Base-by-base conservation (phyloP, 176 grass and related monocot genomes). In the Raddia distichophylla region DNA sequence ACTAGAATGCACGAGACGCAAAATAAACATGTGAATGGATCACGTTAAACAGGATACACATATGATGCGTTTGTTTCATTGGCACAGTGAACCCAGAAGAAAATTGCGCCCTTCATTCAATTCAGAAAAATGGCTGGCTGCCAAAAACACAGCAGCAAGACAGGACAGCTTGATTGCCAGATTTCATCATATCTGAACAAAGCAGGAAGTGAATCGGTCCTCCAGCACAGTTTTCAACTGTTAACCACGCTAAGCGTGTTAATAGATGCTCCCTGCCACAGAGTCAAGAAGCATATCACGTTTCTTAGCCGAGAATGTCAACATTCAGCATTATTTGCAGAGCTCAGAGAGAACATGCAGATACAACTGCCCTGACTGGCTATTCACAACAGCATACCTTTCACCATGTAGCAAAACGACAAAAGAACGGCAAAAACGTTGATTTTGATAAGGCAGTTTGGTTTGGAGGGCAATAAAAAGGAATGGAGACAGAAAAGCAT, bases 321-420 rank as follows among this genome's bases (percentile, higher is more conserved):
- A 77, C 47, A 69, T 10, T 62, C 84, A 60, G 8, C 15, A 80
- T 59, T 74, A 42, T 67, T 66, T 74, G 69, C 4, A 66, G 20
- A 0, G 76, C 43, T 40, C 47, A 56, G 16, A 47, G 17, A 3
- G 55, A 58, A 27, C 5, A 52, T n/a, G 32, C 8, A 33, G 43
- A n/a, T 46, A 46, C 42, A 75, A 10, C 51, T 55, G 2, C 19
- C 15, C 32, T 22, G 40, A 20, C 54, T 60, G 44, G 42, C 60
- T 80, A n/a, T 74, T 80, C 76, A 74, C 69, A 32, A 16, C 69
- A 46, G 3, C 10, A 65, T 14, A 64, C 19, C n/a, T 13, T 53
- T n/a, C 71, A 69, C 4, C 47, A 75, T 46, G 10, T 62, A 54
- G 33, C 45, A 53, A 15, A 77, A n/a, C 8, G 55, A 40, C 17